Evolutionary conservation across 768 basidiomycete species (phyloP).

Genomic region (Leccinum arenicola): DNA sequence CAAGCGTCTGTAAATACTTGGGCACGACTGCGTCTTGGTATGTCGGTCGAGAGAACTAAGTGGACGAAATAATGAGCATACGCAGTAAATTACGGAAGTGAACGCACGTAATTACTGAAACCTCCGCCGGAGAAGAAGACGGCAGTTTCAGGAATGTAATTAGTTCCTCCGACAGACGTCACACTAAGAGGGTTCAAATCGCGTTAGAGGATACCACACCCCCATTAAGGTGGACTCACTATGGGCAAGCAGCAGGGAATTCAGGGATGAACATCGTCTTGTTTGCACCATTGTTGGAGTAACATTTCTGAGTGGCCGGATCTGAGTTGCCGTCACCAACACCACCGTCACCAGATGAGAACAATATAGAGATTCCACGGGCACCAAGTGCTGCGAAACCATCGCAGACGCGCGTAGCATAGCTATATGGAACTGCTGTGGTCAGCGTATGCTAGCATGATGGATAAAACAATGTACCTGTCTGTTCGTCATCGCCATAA

Average conservation of each 20-base stretch:
- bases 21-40: constrained; percentile 51
- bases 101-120: constrained; percentile 62
- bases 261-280: constrained; percentile 48
- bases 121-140: constrained; percentile 69
- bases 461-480: constrained; percentile 37
- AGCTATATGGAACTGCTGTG: constrained; percentile 50
- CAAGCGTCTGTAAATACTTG: constrained; percentile 44
- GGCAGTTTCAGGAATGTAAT: constrained; percentile 55
- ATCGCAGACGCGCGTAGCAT: constrained; percentile 55
- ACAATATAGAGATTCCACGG: constrained; percentile 62
- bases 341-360: constrained; percentile 66
- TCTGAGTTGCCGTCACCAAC: constrained; percentile 64
- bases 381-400: constrained; percentile 65
- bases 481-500: constrained; percentile 73
- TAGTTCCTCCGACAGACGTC: constrained; percentile 73
- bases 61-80: background rate
- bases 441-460: background rate
- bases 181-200: constrained; percentile 40
- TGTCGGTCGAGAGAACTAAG: constrained; percentile 50
- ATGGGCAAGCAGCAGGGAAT: constrained; percentile 66
- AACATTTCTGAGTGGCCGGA: constrained; percentile 51
- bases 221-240: constrained; percentile 30
- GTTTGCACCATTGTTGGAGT: constrained; percentile 58
- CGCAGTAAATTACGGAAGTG: background rate
- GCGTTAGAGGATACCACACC: background rate